These are phyloP conservation scores for Cercophora sp. DNA, from an alignment of 495 filamentous ascomycete genomes.

Conservation along the genomic window DNA sequence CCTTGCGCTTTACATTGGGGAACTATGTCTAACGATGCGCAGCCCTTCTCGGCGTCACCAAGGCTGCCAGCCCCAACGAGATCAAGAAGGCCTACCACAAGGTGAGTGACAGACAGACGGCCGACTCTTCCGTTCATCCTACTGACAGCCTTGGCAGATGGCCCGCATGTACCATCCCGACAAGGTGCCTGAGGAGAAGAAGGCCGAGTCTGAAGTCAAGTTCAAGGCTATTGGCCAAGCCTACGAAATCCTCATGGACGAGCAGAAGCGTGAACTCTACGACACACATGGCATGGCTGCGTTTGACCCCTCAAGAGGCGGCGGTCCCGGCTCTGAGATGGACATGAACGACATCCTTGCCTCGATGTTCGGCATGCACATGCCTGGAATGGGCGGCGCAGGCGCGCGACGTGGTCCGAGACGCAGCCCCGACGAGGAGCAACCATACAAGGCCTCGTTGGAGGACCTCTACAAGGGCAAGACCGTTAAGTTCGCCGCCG, in stretches of 20 bases:
- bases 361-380: constrained; percentile 84
- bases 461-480: constrained; percentile 98
- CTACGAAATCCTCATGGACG: constrained; percentile 96
- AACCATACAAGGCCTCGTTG: constrained; percentile 81
- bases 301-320: constrained; percentile 68
- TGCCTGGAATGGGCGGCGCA: constrained; percentile 56
- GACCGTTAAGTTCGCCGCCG: constrained; percentile 90
- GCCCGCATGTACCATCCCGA: constrained; percentile 89
- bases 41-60: constrained; percentile 75
- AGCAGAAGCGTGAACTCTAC: constrained; percentile 86
- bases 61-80: constrained; percentile 68
- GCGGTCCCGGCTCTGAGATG: constrained; percentile 58
- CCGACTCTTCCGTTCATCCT: not conserved
- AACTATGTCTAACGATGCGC: too few relatives aligned
- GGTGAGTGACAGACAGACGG: constrained; percentile 45
- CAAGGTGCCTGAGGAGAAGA: constrained; percentile 86
- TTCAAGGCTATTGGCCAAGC: constrained; percentile 92
- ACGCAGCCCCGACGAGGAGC: constrained; percentile 78
- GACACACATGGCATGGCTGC: constrained; percentile 92
- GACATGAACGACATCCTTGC: constrained; percentile 87
- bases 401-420: constrained; percentile 55
- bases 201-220: constrained; percentile 75
- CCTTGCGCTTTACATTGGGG: too few relatives aligned
- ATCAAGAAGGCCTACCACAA: constrained; percentile 98
- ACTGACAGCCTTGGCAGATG: constrained; percentile 52